A percentile compares a stretch with the other conserved stretches of the same genome.
phyloP scores from a whole-genome alignment of 768 basidiomycete species.

The Antrodiella citrinella region DNA sequence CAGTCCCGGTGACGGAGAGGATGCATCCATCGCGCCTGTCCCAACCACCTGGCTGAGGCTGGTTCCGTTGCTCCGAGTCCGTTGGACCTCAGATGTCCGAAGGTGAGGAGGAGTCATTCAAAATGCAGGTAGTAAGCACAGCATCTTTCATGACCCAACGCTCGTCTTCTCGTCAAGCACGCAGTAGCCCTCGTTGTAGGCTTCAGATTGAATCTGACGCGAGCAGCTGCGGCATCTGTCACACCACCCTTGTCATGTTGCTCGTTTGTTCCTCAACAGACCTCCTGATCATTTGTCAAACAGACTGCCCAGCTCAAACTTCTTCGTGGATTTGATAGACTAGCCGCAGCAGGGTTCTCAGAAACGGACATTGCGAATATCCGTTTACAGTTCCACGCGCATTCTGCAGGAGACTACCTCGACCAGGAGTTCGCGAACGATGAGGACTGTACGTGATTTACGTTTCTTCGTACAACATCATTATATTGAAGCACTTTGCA shows the following conservation, averaged over 20 bases:
- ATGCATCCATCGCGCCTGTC: conserved; percentile 14
- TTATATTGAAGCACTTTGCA: conserved; percentile 24
- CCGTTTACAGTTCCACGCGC: conserved; percentile 82
- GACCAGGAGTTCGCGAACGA: conserved; percentile 65
- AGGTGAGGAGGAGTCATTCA: conserved; percentile 46
- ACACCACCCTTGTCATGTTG: no score
- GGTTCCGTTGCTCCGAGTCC: conserved; percentile 92
- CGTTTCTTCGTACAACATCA: background rate
- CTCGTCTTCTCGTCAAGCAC: no score
- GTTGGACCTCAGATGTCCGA: conserved; percentile 67
- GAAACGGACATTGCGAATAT: conserved; percentile 86
- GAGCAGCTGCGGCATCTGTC: no score
- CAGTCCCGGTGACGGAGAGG: conserved; percentile 15
- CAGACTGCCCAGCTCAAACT: conserved; percentile 72
- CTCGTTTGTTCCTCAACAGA: no score
- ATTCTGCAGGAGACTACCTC: conserved; percentile 64
- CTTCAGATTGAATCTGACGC: no score
- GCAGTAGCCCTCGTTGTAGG: no score
- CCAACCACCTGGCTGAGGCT: conserved; percentile 69
- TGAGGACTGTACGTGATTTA: conserved; percentile 54
- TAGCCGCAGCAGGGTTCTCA: conserved; percentile 84
- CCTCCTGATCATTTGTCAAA: no score
- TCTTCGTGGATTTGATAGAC: conserved; percentile 83
- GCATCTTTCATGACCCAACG: no score
- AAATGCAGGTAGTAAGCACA: conserved; percentile 42